Base-by-base conservation (phyloP, 495 filamentous ascomycete genomes). In the Amorphotheca resinae region DNA sequence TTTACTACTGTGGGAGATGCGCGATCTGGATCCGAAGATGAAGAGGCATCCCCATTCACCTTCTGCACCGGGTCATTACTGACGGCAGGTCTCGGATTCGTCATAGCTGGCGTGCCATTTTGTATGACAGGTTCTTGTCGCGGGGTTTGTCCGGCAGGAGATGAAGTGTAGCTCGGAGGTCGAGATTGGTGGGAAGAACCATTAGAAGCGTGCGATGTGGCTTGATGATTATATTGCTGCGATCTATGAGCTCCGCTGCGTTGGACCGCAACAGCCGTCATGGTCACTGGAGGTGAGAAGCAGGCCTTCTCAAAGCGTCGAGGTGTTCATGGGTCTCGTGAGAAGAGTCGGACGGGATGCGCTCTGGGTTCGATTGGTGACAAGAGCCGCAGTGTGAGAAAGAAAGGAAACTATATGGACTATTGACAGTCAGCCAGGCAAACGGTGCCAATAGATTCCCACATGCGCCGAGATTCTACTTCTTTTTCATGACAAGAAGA, bases 161-260 rank as follows among this genome's bases (percentile, higher is more conserved):
- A 35, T 15, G 41, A 49, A 54, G 9, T 63, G 63, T 50, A 73
- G 70, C 17, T 72, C 66, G 41, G 68, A 66, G 39, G 71, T 68
- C 41, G 52, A 49, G 40, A 49, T 25, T 51, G 63, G 9, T 50
- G 45, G 2, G 49, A 32, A 4, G 52, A 51, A 30, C 46, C 45
- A 35, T 52, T 50, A 4, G 53, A 52, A 9, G 52, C 45, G 28
- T 52, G 53, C 37, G 49, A 32, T 7, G 53, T 52, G 16, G 52
- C 45, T 48, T 49, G 45, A n/a, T 42, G 49, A 30, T 41, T 52
- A 23, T 47, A 50, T 38, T 50, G 53, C 38, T 49, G 53, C 25
- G 5, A 5, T 14, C 46, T 46, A 23, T 52, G 49, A 22, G 44
- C 25, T 9, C 45, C 49, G 47, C 37, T 20, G 36, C 49, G 48